phyloP scores from a whole-genome alignment of 2,329 filamentous ascomycete species.

The Paecilomyces fulvus region DNA sequence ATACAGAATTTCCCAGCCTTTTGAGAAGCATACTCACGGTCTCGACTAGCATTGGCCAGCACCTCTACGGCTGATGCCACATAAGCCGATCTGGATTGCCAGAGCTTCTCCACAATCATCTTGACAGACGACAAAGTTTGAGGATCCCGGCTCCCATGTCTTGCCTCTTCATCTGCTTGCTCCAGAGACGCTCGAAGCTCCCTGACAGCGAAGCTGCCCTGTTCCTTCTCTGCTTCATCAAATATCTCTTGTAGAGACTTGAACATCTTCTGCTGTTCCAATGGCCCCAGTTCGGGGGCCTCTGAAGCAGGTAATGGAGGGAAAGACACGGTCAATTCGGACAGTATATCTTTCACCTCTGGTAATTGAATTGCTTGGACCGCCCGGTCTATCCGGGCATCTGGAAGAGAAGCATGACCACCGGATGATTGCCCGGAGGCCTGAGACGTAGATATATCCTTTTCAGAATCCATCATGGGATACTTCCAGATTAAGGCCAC shows the following conservation, averaged over 20 bases:
- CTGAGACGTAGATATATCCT: neutral
- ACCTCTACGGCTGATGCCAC: slow-evolving; percentile 28
- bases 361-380: slow-evolving; percentile 13
- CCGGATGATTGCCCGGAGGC: neutral
- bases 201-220: slow-evolving; percentile 16
- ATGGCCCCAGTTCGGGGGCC: slow-evolving; percentile 9
- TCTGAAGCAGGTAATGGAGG: slow-evolving; percentile 13
- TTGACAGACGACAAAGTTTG: slow-evolving; percentile 17
- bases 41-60: slow-evolving; percentile 35
- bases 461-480: neutral
- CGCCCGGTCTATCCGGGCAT: slow-evolving; percentile 1
- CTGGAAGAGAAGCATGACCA: slow-evolving; percentile 1
- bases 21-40: slow-evolving; percentile 22
- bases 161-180: slow-evolving; percentile 16
- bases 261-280: slow-evolving; percentile 28
- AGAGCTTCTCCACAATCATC: slow-evolving; percentile 25
- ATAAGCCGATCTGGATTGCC: slow-evolving; percentile 26
- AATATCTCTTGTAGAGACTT: slow-evolving; percentile 23
- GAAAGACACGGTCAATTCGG: slow-evolving; percentile 12
- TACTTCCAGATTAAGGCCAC: neutral
- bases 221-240: slow-evolving; percentile 15
- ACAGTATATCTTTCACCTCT: slow-evolving; percentile 17
- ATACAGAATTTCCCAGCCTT: neutral
- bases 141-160: slow-evolving; percentile 12
- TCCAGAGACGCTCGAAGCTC: slow-evolving; percentile 22